Percentiles rank a stretch among this genome's conserved stretches.
Evolutionary conservation across 768 basidiomycete species (phyloP).

Genomic region (Boletus fagicola): DNA sequence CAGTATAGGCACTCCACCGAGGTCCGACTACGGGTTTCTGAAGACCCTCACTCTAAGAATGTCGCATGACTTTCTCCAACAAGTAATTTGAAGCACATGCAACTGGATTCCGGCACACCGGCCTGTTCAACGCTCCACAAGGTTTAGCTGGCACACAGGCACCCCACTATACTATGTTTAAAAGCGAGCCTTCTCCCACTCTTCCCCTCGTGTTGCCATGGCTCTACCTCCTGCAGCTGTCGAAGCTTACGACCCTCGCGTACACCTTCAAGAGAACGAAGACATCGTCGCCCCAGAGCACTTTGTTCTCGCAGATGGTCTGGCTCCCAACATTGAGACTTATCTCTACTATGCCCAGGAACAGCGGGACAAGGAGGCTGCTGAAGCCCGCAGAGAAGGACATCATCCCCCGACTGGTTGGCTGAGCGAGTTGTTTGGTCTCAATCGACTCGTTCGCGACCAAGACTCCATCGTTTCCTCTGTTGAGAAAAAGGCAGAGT

Average conservation of each 20-base stretch:
- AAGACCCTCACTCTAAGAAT: background rate
- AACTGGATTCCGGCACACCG: background rate
- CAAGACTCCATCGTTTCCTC: constrained; percentile 33
- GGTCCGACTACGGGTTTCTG: too few species aligned
- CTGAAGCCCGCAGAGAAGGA: constrained; percentile 20
- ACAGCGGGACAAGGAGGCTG: constrained; percentile 29
- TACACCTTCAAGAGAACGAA: constrained; percentile 5
- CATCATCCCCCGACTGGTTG: constrained; percentile 12
- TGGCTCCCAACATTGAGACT: constrained; percentile 31
- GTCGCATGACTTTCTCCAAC: background rate
- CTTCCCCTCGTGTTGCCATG: constrained; percentile 17
- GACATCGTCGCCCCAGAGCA: constrained; percentile 15
- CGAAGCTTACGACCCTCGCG: constrained; percentile 19
- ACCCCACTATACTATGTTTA: background rate
- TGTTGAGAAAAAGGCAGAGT: constrained; percentile 23
- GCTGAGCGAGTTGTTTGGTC: constrained; percentile 21
- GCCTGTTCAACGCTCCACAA: background rate
- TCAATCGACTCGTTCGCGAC: constrained; percentile 23
- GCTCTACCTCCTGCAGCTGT: constrained; percentile 19
- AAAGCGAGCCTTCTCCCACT: background rate
- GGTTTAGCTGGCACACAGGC: background rate
- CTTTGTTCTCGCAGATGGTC: constrained; percentile 20
- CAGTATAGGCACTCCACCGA: background rate
- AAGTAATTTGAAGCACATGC: background rate
- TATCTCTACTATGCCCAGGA: constrained; percentile 32